Conservation (phyloP, 169 alveolate species). For the Cryptosporidium felis region DNA sequence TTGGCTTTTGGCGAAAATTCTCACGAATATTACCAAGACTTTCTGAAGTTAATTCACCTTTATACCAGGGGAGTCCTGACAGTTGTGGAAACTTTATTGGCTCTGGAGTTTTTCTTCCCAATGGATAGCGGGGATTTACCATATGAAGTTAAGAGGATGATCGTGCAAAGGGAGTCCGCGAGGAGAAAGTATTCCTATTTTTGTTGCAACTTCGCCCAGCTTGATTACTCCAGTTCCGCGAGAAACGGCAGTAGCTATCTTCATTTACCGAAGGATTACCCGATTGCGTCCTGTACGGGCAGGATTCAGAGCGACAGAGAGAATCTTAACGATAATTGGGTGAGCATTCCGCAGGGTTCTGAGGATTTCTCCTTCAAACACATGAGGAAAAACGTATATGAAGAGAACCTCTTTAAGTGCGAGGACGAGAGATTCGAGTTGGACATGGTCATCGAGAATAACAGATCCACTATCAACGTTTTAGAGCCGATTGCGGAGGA, state of each 20-base stretch:
- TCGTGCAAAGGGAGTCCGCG: conserved; percentile 66
- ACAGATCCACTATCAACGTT: conserved; percentile 74
- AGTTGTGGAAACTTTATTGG: conserved; percentile 61
- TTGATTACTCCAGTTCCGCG: conserved; percentile 44
- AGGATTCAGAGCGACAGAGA: conserved; percentile 41
- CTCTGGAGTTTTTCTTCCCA: conserved; percentile 65
- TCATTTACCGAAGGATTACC: conserved; percentile 63
- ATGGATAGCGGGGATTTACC: conserved; percentile 71
- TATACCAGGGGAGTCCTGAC: conserved; percentile 70
- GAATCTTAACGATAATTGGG: conserved; percentile 80
- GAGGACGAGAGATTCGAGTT: conserved; percentile 87
- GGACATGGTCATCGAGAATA: conserved; percentile 79
- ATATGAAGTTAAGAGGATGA: conserved; percentile 65
- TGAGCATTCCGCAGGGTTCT: conserved; percentile 85
- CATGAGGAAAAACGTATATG: conserved; percentile 83
- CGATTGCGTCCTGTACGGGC: conserved; percentile 65
- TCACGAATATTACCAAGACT: conserved; percentile 49
- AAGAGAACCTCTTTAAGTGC: conserved; percentile 83
- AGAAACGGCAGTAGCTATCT: conserved; percentile 65
- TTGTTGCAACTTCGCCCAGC: conserved; percentile 66
- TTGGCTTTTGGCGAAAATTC: conserved; percentile 60
- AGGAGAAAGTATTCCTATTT: conserved; percentile 63
- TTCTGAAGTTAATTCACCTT: conserved; percentile 28
- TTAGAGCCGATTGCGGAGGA: conserved; percentile 76
- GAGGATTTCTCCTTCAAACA: conserved; percentile 82